Evolutionary conservation across 2,329 filamentous ascomycete genomes (phyloP).

Genomic region (Nannizziopsis barbatae): DNA sequence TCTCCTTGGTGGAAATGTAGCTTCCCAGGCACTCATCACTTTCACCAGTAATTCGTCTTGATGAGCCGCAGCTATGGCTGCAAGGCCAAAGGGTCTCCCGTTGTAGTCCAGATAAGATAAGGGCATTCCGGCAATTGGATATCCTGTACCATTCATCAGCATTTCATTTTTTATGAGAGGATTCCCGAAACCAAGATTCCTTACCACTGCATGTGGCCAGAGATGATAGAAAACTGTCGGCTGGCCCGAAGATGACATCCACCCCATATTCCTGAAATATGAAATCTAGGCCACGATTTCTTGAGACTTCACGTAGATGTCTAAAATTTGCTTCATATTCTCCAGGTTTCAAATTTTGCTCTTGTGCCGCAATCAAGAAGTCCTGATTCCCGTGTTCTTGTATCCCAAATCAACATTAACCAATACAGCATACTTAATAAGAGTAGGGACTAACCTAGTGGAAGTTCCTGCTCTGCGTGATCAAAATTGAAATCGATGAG

Average conservation of each 20-base stretch:
- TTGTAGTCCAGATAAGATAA: conserved; percentile 14
- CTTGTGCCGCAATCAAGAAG: neutral
- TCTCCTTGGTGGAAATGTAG: conserved; percentile 11
- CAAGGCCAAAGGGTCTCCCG: conserved; percentile 15
- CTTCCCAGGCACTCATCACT: conserved; percentile 14
- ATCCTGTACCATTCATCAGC: conserved; percentile 10
- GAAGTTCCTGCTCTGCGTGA: conserved; percentile 3
- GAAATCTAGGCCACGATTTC: conserved; percentile 3
- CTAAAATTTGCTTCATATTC: neutral
- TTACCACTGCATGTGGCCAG: neutral
- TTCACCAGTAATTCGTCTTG: conserved; percentile 11
- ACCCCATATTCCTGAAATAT: conserved; percentile 10
- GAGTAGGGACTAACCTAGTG: neutral
- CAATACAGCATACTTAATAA: too few relatives aligned
- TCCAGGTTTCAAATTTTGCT: neutral
- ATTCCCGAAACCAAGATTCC: neutral
- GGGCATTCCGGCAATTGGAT: conserved; percentile 14
- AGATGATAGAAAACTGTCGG: neutral
- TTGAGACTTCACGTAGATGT: neutral
- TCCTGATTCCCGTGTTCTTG: conserved; percentile 4
- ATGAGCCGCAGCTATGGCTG: conserved; percentile 7
- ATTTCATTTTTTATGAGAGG: neutral
- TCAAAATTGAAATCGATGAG: conserved; percentile 1
- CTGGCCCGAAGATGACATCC: conserved; percentile 4
- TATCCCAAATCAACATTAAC: neutral